Evolutionary conservation across 1,139 yeast genomes (phyloP).

Genomic region (Geotrichum phurueaensis): DNA sequence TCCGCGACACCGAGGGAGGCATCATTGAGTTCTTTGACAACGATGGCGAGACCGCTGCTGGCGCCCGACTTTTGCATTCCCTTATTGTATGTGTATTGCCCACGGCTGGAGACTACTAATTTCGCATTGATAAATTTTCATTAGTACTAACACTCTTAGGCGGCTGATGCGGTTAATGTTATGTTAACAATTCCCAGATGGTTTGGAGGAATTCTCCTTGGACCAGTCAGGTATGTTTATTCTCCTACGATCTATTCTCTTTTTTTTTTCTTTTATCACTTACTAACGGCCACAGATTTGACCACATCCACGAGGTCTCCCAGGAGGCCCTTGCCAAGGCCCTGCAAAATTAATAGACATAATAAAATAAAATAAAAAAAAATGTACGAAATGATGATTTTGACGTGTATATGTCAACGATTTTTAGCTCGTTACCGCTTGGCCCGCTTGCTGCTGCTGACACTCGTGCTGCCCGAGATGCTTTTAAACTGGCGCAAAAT

Average conservation of each 20-base stretch:
- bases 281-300: neutral
- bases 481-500: neutral
- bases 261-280: neutral
- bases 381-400: neutral
- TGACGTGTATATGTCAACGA: neutral
- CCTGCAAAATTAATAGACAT: neutral
- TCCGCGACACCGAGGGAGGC: neutral
- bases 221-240: conserved; percentile 3
- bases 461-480: neutral
- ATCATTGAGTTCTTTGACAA: conserved; percentile 2
- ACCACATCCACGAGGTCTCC: conserved; percentile 3
- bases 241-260: neutral
- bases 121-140: neutral
- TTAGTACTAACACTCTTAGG: neutral
- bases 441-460: neutral
- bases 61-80: conserved; percentile 4
- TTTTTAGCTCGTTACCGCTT: neutral
- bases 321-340: conserved; percentile 1
- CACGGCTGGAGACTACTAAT: neutral
- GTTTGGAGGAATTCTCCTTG: conserved; percentile 11
- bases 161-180: neutral
- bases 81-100: conserved; percentile 1
- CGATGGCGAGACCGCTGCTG: conserved; percentile 11
- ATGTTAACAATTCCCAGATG: conserved; percentile 3
- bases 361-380: neutral